Base-by-base conservation (phyloP, 805 yeast genomes). In the Monosporozyma siamensis region DNA sequence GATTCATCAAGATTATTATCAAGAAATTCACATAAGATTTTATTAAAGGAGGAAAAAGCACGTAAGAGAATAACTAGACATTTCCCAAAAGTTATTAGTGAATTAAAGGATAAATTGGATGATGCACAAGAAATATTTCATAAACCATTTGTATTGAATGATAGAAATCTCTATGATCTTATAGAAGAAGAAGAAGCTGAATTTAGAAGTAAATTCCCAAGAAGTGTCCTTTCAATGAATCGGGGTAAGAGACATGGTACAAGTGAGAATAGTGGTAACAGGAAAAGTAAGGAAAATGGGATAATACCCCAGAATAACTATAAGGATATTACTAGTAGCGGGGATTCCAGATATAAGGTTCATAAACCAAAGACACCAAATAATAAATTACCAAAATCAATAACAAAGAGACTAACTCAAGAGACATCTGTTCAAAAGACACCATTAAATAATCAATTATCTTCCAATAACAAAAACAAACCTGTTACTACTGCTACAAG, bases 341-440 rank as follows among this genome's bases (percentile, higher is more conserved):
- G 4, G 17, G n/a, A 32, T 18, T 11, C 22, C 4, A 18, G 18
- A 18, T 29, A 38, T 9, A 27, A 27, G 24, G n/a, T 40, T 15
- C 30, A 24, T 3, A 40, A 40, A 25, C 42, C 42, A 11, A 40
- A 26, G 38, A 40, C 42, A 12, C 98, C 98, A 54, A 90, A 92
- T 73, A 90, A 90, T 97, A 90, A 90, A 71, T 75, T 90, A 55
- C 97, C 92, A 67, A 90, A 92, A 73, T 70, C 80, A 21, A 77
- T 92, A 59, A 95, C 90, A 46, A 83, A 87, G 69, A 80, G 97
- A 61, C 86, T 29, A 20, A 15, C 17, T 7, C 6, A 10, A 29
- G 20, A 29, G 3, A 29, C 7, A 29, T 15, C 6, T 15, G 17
- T 11, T 11, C 20, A 15, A 15, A 29, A 11, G 9, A 29, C 32